Conservation (phyloP, 495 filamentous ascomycete genomes). For the Extremus antarcticus region DNA sequence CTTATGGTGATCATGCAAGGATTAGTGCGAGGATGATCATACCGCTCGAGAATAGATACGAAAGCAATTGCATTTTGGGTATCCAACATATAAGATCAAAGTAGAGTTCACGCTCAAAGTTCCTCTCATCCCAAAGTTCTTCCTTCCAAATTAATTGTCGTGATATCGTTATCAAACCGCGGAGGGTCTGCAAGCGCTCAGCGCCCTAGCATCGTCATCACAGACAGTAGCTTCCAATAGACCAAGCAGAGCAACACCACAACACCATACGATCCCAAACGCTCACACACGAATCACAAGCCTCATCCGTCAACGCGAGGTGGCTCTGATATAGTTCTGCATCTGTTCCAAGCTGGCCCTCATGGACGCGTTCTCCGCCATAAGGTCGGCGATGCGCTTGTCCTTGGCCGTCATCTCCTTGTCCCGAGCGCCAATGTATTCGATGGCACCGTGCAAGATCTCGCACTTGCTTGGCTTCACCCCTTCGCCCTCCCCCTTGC, state of each 20-base stretch:
- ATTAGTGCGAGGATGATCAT: not conserved
- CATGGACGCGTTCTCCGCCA: slow-evolving; percentile 6
- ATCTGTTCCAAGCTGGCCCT: slow-evolving; percentile 8
- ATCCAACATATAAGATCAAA: not conserved
- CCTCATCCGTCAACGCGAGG: not conserved
- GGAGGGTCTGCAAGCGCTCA: not conserved
- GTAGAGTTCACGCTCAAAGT: not conserved
- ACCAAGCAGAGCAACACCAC: not conserved
- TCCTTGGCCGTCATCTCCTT: not conserved
- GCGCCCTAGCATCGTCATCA: not conserved
- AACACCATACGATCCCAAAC: not conserved
- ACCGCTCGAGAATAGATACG: not conserved
- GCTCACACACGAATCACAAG: not conserved
- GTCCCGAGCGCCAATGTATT: slow-evolving; percentile 7
- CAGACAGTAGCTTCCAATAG: not conserved
- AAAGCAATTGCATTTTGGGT: slow-evolving; percentile 2
- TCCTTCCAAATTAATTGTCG: too few relatives aligned
- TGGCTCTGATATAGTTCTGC: not conserved
- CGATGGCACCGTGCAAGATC: slow-evolving; percentile 16
- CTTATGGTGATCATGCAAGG: not conserved
- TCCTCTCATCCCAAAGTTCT: not conserved
- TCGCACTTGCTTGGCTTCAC: slow-evolving; percentile 21
- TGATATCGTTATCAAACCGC: not conserved
- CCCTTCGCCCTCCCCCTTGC: not conserved
- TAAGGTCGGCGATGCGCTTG: not conserved